These are phyloP conservation scores for Lichtheimia ornata DNA, from an alignment of 371 early-diverging fungal genomes.

Conservation along the genomic window DNA sequence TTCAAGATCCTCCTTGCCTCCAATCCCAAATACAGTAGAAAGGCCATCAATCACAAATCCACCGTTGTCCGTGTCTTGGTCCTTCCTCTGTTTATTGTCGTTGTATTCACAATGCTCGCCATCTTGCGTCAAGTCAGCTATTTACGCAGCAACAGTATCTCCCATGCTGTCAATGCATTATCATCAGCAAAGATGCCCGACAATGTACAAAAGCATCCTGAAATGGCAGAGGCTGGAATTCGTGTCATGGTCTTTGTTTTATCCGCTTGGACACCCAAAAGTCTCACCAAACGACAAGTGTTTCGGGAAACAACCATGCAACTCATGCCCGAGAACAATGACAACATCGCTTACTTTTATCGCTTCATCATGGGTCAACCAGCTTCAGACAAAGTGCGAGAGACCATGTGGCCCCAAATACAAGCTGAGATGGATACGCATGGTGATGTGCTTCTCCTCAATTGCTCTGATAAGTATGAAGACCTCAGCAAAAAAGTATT, in stretches of 20 bases:
- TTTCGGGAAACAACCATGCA: slow-evolving; percentile 61
- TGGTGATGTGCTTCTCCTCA: slow-evolving; percentile 50
- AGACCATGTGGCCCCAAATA: slow-evolving; percentile 36
- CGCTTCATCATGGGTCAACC: slow-evolving; percentile 58
- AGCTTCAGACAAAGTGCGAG: slow-evolving; percentile 30
- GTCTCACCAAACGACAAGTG: slow-evolving; percentile 44
- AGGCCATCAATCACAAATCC: slow-evolving; percentile 33
- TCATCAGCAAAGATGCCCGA: background rate
- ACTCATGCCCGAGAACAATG: slow-evolving; percentile 48
- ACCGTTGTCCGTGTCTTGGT: slow-evolving; percentile 44
- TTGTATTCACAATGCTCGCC: slow-evolving; percentile 47
- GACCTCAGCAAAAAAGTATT: slow-evolving; percentile 57
- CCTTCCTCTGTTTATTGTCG: slow-evolving; percentile 42
- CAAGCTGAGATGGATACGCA: slow-evolving; percentile 39
- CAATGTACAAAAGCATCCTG: slow-evolving; percentile 19
- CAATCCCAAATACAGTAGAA: slow-evolving; percentile 30
- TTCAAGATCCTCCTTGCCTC: slow-evolving; percentile 36
- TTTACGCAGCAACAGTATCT: slow-evolving; percentile 28
- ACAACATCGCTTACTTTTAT: slow-evolving; percentile 44
- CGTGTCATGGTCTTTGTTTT: slow-evolving; percentile 56
- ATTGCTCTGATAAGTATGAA: slow-evolving; percentile 50
- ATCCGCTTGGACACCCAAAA: slow-evolving; percentile 60
- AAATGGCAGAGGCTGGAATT: slow-evolving; percentile 29
- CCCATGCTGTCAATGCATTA: slow-evolving; percentile 17
- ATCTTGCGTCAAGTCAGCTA: slow-evolving; percentile 36